These are phyloP conservation scores for Mrakiaceae sp. DNA, from an alignment of 1,284 basidiomycete genomes.

Conservation along the genomic window DNA sequence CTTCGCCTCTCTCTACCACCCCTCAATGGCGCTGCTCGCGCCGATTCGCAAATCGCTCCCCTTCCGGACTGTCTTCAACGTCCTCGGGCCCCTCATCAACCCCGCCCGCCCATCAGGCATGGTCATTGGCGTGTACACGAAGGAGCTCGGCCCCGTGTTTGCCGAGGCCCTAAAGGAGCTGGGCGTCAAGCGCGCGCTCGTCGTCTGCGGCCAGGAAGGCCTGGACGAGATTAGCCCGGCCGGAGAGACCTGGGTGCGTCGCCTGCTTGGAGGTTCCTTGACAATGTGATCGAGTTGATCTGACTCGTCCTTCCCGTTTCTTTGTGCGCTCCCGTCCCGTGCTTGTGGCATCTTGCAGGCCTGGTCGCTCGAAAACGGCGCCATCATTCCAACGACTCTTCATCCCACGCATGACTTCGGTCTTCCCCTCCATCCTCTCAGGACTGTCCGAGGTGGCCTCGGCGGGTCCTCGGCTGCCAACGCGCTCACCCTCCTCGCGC, in stretches of 20 bases:
- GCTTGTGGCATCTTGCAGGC: constrained; percentile 25
- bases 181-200: constrained; percentile 67
- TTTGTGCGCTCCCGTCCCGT: neutral
- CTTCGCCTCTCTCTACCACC: constrained; percentile 88
- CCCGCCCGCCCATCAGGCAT: constrained; percentile 74
- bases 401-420: constrained; percentile 52
- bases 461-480: constrained; percentile 30
- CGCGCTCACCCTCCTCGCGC: constrained; percentile 48
- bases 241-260: constrained; percentile 64
- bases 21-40: constrained; percentile 68
- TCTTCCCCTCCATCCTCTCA: constrained; percentile 54
- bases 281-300: neutral
- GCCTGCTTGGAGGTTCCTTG: constrained; percentile 21
- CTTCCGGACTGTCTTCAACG: constrained; percentile 95
- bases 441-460: constrained; percentile 49
- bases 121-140: constrained; percentile 81
- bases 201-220: constrained; percentile 86
- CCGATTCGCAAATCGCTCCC: constrained; percentile 78
- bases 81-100: constrained; percentile 89
- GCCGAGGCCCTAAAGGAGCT: constrained; percentile 53
- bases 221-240: constrained; percentile 92
- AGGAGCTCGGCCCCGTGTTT: constrained; percentile 72
- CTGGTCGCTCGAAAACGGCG: constrained; percentile 38
- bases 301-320: neutral
- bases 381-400: constrained; percentile 34